Base-by-base conservation (phyloP, 805 yeast species). In the Kregervanrija fluxuum region DNA sequence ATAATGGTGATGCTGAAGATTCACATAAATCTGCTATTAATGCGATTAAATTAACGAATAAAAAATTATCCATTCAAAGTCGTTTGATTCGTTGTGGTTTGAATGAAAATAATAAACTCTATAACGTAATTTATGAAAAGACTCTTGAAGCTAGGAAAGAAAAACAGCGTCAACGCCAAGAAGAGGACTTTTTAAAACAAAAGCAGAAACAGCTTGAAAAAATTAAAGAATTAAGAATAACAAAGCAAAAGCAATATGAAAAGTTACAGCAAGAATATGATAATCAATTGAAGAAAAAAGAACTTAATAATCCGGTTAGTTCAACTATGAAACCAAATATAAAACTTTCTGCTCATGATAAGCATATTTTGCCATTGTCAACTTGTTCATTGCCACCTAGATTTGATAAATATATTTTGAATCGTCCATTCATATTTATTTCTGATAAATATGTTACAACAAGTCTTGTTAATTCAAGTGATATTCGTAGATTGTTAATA, bases 401-500 rank as follows among this genome's bases (percentile, higher is more conserved):
- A 16, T 60, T 80, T 16, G 67, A 60, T 4, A 70, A 60, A 40
- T 70, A 71, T 40, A 72, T 83, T 22, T 74, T 74, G 45, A 74
- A 73, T 30, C 66, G 85, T 30, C 82, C 90, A 0, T 80, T 69
- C 45, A 62, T 85, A 28, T 69, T 74, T 48, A 74, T 85, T 38
- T 67, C 71, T 13, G 75, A 74, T 50, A 70, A 68, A 46, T 73
- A 69, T 46, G 70, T 75, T 12, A 69, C 79, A 2, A 68, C 77
- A 0, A 63, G 67, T 42, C 66, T 69, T 42, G 69, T 80, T 1
- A 65, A 71, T 12, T 66, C 79, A 2, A 70, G 69, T 43, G 87
- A 82, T 55, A 66, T 88, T 43, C 80, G 84, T 53, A 69, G 74
- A 28, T 68, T 71, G 30, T 65, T 87, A 31, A 71, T 71, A 35